A percentile compares a stretch with the other conserved stretches of the same genome.
Evolutionary conservation across 148 eudicot species (phyloP).

Genomic region (Diospyros kaki): DNA sequence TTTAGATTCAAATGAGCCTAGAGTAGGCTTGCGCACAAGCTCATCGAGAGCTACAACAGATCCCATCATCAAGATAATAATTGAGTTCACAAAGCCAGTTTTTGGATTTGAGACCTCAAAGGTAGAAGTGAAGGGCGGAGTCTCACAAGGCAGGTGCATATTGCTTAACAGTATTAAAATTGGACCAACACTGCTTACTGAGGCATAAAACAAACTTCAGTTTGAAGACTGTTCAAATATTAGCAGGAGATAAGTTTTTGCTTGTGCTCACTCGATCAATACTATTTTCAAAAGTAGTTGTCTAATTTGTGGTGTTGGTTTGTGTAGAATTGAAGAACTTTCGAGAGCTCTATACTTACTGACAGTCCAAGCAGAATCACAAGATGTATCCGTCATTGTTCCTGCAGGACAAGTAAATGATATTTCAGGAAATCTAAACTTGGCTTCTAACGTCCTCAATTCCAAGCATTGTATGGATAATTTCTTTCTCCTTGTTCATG

Average conservation of each 20-base stretch:
- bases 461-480: slow-evolving; percentile 13
- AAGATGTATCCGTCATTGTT: slow-evolving; percentile 7
- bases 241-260: background rate
- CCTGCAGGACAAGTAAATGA: slow-evolving; percentile 9
- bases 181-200: background rate
- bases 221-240: background rate
- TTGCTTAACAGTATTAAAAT: background rate
- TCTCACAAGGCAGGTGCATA: slow-evolving; percentile 22
- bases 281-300: background rate
- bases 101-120: slow-evolving; percentile 15
- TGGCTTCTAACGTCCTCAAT: slow-evolving; percentile 15
- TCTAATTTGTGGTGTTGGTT: background rate
- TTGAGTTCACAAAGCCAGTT: slow-evolving; percentile 20
- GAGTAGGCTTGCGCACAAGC: slow-evolving; percentile 18
- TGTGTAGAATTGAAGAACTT: slow-evolving; percentile 16
- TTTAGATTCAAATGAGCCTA: slow-evolving; percentile 14
- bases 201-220: background rate
- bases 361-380: slow-evolving; percentile 17
- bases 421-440: slow-evolving; percentile 14
- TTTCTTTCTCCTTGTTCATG: background rate
- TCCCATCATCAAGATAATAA: slow-evolving; percentile 3
- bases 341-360: slow-evolving; percentile 20
- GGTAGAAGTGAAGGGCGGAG: slow-evolving; percentile 19
- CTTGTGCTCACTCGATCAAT: background rate
- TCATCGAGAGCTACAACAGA: slow-evolving; percentile 5